These are phyloP conservation scores for Cardamine occulta DNA, from an alignment of 345 rosid genomes.

Conservation along the genomic window DNA sequence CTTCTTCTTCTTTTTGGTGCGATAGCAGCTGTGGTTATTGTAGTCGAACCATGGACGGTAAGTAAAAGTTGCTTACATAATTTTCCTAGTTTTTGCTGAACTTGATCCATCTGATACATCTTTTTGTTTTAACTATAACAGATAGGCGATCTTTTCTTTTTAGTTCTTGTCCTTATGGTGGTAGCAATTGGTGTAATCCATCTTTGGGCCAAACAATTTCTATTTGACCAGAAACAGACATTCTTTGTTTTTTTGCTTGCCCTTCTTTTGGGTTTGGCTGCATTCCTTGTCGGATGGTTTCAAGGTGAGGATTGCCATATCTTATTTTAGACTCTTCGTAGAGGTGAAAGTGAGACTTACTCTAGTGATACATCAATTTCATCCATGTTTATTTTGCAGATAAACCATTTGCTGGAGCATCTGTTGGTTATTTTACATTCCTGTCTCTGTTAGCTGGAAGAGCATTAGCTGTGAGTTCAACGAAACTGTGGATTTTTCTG, in stretches of 20 bases:
- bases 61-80: constrained; percentile 44
- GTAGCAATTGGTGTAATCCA: constrained; percentile 94
- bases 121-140: constrained; percentile 53
- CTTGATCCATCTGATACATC: constrained; percentile 40
- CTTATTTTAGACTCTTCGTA: constrained; percentile 25
- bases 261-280: constrained; percentile 94
- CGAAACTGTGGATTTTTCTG: constrained; percentile 24
- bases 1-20: constrained; percentile 96
- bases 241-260: constrained; percentile 89
- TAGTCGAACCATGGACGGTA: constrained; percentile 90
- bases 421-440: constrained; percentile 96
- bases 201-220: constrained; percentile 99
- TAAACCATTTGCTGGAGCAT: constrained; percentile 97
- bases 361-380: constrained; percentile 29
- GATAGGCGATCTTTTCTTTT: constrained; percentile 92
- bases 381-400: constrained; percentile 53
- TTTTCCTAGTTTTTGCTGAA: constrained; percentile 20
- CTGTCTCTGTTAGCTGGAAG: constrained; percentile 96
- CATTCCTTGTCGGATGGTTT: constrained; percentile 92
- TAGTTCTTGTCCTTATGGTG: constrained; percentile 84
- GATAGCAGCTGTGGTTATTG: constrained; percentile 80
- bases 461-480: constrained; percentile 81
- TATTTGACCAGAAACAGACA: constrained; percentile 92
- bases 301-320: constrained; percentile 57
- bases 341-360: constrained; percentile 4